These are phyloP conservation scores for Candida alai DNA, from an alignment of 805 yeast genomes.

Conservation along the genomic window DNA sequence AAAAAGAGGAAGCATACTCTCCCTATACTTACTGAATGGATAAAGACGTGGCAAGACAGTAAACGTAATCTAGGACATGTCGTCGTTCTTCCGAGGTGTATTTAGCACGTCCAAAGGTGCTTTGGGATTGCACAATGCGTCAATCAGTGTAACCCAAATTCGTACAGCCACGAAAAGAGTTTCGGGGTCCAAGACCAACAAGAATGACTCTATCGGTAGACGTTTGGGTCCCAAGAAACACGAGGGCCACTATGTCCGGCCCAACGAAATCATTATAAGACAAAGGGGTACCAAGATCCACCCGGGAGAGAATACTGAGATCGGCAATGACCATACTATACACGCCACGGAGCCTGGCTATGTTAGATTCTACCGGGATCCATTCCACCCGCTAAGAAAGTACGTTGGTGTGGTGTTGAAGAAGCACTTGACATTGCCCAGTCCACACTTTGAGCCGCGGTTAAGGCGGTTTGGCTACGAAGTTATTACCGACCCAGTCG, in stretches of 20 bases:
- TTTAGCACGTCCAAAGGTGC: neutral
- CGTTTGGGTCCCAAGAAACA: slow-evolving; percentile 86
- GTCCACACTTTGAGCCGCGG: slow-evolving; percentile 88
- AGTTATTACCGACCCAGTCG: slow-evolving; percentile 45
- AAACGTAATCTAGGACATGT: neutral
- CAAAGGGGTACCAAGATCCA: slow-evolving; percentile 93
- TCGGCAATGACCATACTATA: slow-evolving; percentile 92
- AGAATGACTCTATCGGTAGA: slow-evolving; percentile 93
- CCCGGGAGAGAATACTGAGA: slow-evolving; percentile 88
- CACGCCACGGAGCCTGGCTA: slow-evolving; percentile 90
- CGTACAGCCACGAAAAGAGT: slow-evolving; percentile 94
- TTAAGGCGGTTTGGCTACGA: slow-evolving; percentile 78
- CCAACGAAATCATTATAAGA: slow-evolving; percentile 86
- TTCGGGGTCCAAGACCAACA: slow-evolving; percentile 91
- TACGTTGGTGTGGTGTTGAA: slow-evolving; percentile 83
- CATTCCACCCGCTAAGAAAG: slow-evolving; percentile 91
- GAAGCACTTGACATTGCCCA: slow-evolving; percentile 65
- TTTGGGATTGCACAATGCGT: neutral
- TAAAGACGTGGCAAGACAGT: too few relatives aligned
- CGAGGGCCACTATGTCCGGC: slow-evolving; percentile 71
- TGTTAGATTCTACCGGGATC: slow-evolving; percentile 88
- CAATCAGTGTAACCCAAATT: slow-evolving; percentile 34
- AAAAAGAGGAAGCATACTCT: too few relatives aligned
- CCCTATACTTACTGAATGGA: too few relatives aligned
- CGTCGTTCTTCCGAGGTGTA: slow-evolving; percentile 1